phyloP scores from a whole-genome alignment of 2,329 filamentous ascomycete genomes.

The Calonectria pauciramosa region DNA sequence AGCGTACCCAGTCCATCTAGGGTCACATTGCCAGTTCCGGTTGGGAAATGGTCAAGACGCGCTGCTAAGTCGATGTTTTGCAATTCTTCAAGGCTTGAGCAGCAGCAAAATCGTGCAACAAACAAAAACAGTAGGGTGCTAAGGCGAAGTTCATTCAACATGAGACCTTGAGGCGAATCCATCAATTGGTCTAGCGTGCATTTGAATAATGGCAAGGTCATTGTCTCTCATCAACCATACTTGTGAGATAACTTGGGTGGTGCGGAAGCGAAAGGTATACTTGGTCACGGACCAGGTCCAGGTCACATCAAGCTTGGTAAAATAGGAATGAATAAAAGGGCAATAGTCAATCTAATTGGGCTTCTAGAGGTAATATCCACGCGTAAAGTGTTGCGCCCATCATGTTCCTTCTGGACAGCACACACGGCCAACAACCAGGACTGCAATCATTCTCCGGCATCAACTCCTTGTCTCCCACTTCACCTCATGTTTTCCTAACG shows the following conservation, averaged over 20 bases:
- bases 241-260: background rate
- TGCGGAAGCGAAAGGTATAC: background rate
- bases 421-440: background rate
- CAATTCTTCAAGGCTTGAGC: too few species aligned
- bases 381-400: conserved; percentile 1
- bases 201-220: background rate
- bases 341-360: conserved; percentile 27
- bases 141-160: too few species aligned
- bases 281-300: background rate
- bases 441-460: conserved; percentile 19
- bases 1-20: too few species aligned
- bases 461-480: conserved; percentile 12
- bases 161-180: too few species aligned
- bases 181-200: background rate
- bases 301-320: background rate
- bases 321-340: background rate
- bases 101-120: too few species aligned
- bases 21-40: too few species aligned
- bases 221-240: background rate
- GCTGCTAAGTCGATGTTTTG: too few species aligned
- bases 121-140: too few species aligned
- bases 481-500: conserved; percentile 25
- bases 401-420: conserved; percentile 4
- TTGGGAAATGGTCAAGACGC: too few species aligned
- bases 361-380: conserved; percentile 26